Percentiles rank a stretch among this genome's conserved stretches.
Conservation (phyloP, 1,284 basidiomycete genomes). For the Leccinum ambiguum region DNA sequence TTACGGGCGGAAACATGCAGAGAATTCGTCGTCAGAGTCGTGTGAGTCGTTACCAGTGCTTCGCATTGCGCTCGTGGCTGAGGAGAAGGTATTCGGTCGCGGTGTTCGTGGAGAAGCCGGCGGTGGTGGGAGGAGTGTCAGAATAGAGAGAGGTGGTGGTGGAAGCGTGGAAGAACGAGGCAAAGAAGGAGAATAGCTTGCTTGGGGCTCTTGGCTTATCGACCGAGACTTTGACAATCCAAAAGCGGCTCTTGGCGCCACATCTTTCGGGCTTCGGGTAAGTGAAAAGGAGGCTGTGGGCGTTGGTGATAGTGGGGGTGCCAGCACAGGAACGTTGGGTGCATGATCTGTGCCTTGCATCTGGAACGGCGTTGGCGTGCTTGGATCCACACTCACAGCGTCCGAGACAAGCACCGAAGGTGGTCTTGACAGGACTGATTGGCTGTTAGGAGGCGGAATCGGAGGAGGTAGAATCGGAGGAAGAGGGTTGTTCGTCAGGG, state of each 20-base stretch:
- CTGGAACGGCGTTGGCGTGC: neutral
- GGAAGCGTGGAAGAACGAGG: constrained; percentile 15
- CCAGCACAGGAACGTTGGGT: constrained; percentile 12
- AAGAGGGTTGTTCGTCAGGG: constrained; percentile 42
- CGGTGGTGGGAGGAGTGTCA: constrained; percentile 33
- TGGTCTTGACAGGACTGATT: neutral
- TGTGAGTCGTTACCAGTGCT: constrained; percentile 10
- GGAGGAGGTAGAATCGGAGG: neutral
- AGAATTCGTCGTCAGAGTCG: constrained; percentile 33
- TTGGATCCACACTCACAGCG: neutral
- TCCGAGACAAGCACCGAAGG: neutral
- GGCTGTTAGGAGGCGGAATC: neutral
- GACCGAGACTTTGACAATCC: constrained; percentile 6
- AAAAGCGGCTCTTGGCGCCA: constrained; percentile 1
- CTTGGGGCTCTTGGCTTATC: constrained; percentile 8
- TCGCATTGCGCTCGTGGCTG: constrained; percentile 6
- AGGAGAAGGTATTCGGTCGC: constrained; percentile 15
- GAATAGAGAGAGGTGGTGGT: constrained; percentile 21
- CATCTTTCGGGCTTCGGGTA: constrained; percentile 12
- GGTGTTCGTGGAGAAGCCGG: constrained; percentile 32
- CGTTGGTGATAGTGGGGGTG: constrained; percentile 19
- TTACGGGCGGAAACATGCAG: constrained; percentile 22
- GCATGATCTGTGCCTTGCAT: neutral
- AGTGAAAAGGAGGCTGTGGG: constrained; percentile 9
- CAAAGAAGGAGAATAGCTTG: constrained; percentile 11